phyloP scores from a whole-genome alignment of 2,329 filamentous ascomycete species.

The Aspergillus ochraceus region DNA sequence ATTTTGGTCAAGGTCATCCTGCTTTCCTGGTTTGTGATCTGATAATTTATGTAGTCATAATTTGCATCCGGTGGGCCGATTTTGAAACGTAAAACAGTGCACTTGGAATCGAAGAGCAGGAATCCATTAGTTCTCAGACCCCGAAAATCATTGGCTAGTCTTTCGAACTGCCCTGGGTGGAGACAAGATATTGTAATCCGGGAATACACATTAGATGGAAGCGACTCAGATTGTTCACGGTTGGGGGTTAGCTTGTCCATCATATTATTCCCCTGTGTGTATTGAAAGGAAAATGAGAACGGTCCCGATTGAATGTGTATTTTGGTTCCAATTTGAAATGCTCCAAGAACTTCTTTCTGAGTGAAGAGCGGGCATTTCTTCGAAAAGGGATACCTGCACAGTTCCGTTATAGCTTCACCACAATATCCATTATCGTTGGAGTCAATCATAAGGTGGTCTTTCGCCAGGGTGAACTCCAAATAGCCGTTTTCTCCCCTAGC shows the following conservation, averaged over 20 bases:
- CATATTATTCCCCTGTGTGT: neutral
- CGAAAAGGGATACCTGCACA: neutral
- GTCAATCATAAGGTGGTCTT: neutral
- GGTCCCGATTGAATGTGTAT: conserved; percentile 6
- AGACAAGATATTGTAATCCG: conserved; percentile 2
- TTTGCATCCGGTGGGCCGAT: neutral
- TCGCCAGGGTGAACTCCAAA: neutral
- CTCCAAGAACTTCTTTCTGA: neutral
- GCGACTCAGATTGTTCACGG: neutral
- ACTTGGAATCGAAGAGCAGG: neutral
- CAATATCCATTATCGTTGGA: conserved; percentile 6
- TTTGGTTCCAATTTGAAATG: neutral
- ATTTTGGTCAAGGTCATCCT: neutral
- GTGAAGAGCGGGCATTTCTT: neutral
- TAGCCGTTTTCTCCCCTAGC: neutral
- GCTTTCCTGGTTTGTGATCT: neutral
- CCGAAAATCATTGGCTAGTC: neutral
- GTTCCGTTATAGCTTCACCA: conserved; percentile 1
- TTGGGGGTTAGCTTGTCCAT: conserved; percentile 1
- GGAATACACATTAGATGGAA: conserved; percentile 1
- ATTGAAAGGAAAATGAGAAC: conserved; percentile 8
- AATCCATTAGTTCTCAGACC: neutral
- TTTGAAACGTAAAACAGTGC: neutral
- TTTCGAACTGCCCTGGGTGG: neutral
- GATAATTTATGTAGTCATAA: neutral